Base-by-base conservation (phyloP, 2,329 filamentous ascomycete species). In the Allantophomopsis lycopodina region DNA sequence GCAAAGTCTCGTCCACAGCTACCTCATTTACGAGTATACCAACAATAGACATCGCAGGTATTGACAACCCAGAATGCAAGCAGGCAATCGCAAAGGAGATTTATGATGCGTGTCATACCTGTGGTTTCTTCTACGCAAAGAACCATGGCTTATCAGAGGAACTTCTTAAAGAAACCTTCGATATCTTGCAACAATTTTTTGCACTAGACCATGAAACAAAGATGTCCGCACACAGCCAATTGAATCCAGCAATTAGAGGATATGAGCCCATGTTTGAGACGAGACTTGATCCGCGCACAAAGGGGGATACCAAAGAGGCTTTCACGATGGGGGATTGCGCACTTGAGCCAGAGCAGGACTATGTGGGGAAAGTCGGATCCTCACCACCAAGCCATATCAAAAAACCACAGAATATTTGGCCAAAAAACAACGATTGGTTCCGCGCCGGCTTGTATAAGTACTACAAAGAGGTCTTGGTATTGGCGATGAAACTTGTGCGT, bases 201-300 rank as follows among this genome's bases (percentile, higher is more conserved):
- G 61, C 2, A 59, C 58, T 3, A 68, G 74, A 44, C 61, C 69
- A 5, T 73, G 76, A 54, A 66, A 68, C 45, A 45, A 60, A 0
- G 61, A 64, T n/a, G 55, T 64, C 3, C 47, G 70, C 8, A 46
- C 47, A 62, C 41, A 48, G 57, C 21, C 53, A 58, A 35, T 57
- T 61, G 47, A 59, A 55, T 30, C 52, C 54, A 6, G 55, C 50
- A 5, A 52, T 59, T 15, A 44, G 55, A 18, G 56, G 57, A 7
- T 60, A 58, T 42, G 57, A 61, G 44, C 55, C 54, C 7, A 50
- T 59, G 48, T 38, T 51, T 8, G 57, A 58, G 46, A 57, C 55
- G 5, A 50, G 46, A 13, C 41, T 57, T 5, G 55, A 59, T 37
- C 51, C 52, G 2, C 46, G 48, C 20, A 56, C 53, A 2, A 45